Evolutionary conservation across 441 rosid species (phyloP).

Genomic region (Flueggea neowawraea): DNA sequence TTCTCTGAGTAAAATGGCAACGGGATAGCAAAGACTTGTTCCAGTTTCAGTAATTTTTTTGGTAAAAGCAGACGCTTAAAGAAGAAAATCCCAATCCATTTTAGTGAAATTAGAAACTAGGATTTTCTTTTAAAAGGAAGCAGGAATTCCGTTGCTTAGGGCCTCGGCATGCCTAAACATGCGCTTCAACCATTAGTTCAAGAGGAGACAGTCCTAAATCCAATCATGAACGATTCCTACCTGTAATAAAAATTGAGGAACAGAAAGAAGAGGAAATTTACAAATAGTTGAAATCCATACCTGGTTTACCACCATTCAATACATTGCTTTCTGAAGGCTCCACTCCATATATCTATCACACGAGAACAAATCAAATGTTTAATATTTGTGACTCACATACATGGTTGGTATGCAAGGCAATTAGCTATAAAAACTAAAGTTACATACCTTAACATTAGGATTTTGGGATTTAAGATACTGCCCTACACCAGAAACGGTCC

Average conservation of each 20-base stretch:
- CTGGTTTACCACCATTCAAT: conserved; percentile 95
- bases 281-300: conserved; percentile 23
- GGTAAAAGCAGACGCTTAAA: no score
- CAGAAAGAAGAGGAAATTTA: neutral
- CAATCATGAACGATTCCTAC: no score
- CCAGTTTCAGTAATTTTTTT: no score
- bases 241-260: neutral
- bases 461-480: conserved; percentile 82
- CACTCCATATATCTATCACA: conserved; percentile 78
- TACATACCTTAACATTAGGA: conserved; percentile 74
- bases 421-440: neutral
- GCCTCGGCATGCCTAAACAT: no score
- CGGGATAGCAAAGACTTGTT: no score
- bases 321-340: conserved; percentile 93
- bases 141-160: no score
- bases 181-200: no score
- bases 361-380: conserved; percentile 1
- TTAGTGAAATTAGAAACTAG: no score
- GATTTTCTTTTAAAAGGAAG: no score
- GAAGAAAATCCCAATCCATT: no score
- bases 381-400: neutral
- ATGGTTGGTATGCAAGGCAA: neutral
- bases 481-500: conserved; percentile 92
- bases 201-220: no score
- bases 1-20: no score